Evolutionary conservation across 495 filamentous ascomycete species (phyloP), one percentile per base, ranked within the genome.

Genomic region (Penicillium maclennaniae): DNA sequence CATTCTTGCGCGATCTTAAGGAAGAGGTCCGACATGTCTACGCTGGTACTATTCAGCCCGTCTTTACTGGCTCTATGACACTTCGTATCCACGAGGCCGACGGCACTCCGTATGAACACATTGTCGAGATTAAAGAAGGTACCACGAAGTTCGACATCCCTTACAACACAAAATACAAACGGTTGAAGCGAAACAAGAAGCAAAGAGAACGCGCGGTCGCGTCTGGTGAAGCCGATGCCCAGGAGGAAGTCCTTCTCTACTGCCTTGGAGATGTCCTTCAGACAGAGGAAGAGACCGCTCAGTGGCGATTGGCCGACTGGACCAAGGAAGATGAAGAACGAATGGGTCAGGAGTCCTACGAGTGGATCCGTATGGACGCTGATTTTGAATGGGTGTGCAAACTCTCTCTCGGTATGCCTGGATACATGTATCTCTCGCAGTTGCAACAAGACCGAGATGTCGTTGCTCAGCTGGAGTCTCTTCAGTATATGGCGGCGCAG

Each of bases 141-240:
- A 76, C 81, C 37, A 87, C 85, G 7, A 87, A 83, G 51, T 86
- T 97, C 51, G 91, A 96, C 43, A 97, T 99, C 51, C 91, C 92
- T 14, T 99, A 99, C 63, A 97, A 97, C 63, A 99, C 93, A 0
- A 99, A 99, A 64, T 99, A 99, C 69, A 99, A 97, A 75, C 85
- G 93, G 2, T 76, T 99, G 34, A 99, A 99, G 74, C 82, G 92
- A 27, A 96, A 87, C 58, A 85, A 89, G 54, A 85, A 91, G 38
- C 87, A 95, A 58, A 88, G 88, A 69, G 93, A 96, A 65, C 81
- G 89, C 41, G 75, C 83, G 42, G 86, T 81, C 23, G 79, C 74
- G 27, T 84, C 82, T 21, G 79, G 81, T 4, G 86, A 89, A 61
- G 71, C 76, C 10, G 93, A 96, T 55, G 72, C 70, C 20, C 86